Conservation (phyloP, 2,329 filamentous ascomycete species). For the Chrysosporium queenslandicum region DNA sequence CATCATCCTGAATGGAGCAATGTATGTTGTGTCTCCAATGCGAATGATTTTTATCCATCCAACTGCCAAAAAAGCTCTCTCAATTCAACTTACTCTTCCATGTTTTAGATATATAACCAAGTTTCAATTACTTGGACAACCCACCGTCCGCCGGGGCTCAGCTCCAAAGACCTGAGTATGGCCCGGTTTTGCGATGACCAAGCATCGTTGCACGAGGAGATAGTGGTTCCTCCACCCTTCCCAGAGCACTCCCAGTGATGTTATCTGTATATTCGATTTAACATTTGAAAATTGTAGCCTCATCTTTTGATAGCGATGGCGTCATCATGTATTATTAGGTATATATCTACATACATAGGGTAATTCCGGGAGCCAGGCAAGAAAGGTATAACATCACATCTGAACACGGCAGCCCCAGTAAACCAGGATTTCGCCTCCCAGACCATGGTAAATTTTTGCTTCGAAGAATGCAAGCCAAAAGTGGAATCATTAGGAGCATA, state of each 20-base stretch:
- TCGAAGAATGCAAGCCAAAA: neutral
- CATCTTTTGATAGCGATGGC: neutral
- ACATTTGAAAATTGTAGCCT: neutral
- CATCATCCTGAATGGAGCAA: slow-evolving; percentile 15
- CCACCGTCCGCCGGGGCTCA: slow-evolving; percentile 32
- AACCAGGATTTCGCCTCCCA: neutral
- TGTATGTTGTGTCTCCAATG: neutral
- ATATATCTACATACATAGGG: neutral
- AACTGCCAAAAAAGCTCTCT: neutral
- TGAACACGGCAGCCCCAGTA: neutral
- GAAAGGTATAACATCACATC: neutral
- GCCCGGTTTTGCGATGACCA: slow-evolving; percentile 32
- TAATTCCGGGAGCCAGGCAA: neutral
- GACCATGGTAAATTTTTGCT: neutral
- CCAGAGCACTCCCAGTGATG: neutral
- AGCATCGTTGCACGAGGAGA: slow-evolving; percentile 20
- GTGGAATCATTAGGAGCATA: slow-evolving; percentile 10
- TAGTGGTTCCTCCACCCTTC: slow-evolving; percentile 8
- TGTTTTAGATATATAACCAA: slow-evolving; percentile 9
- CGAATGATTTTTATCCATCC: neutral
- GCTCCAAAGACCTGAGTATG: slow-evolving; percentile 30
- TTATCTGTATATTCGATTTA: neutral
- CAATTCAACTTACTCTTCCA: neutral
- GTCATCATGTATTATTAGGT: slow-evolving; percentile 10
- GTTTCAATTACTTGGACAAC: slow-evolving; percentile 28